These are phyloP conservation scores for Calonectria pauciramosa DNA, from an alignment of 2,329 filamentous ascomycete species.

Conservation along the genomic window DNA sequence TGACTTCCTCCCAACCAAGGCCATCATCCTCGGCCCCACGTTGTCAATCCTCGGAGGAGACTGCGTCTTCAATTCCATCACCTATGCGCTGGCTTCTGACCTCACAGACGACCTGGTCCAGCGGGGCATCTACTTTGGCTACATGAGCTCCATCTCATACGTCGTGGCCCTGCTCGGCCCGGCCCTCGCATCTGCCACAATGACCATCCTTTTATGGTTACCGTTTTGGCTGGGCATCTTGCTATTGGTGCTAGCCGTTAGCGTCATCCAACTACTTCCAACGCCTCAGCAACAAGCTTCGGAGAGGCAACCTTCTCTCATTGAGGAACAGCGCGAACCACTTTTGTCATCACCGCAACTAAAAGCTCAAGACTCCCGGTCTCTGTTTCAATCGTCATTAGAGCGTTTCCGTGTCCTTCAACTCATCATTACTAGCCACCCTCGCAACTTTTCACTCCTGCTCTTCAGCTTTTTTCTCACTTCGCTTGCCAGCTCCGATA, in stretches of 20 bases:
- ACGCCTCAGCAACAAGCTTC: not conserved
- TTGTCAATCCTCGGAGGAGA: conserved; percentile 63
- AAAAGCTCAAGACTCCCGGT: conserved; percentile 50
- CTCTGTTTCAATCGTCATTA: conserved; percentile 34
- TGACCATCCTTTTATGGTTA: conserved; percentile 59
- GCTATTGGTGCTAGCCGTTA: conserved; percentile 33
- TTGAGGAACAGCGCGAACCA: conserved; percentile 53
- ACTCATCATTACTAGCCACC: conserved; percentile 52
- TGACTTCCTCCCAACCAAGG: conserved; percentile 37
- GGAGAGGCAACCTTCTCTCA: not conserved
- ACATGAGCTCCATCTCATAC: conserved; percentile 63
- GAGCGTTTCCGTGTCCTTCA: conserved; percentile 46
- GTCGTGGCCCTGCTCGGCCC: conserved; percentile 62
- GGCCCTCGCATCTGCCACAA: conserved; percentile 60
- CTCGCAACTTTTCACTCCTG: conserved; percentile 58
- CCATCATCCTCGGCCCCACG: conserved; percentile 56
- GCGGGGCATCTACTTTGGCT: conserved; percentile 65
- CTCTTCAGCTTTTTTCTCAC: conserved; percentile 62
- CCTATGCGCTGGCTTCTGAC: conserved; percentile 60
- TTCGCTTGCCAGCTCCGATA: conserved; percentile 64
- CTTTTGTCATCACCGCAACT: conserved; percentile 56
- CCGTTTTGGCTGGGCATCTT: conserved; percentile 52
- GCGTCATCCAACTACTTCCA: conserved; percentile 34
- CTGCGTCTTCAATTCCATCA: conserved; percentile 65
- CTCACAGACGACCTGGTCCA: conserved; percentile 59